phyloP scores from a whole-genome alignment of 306 rosid species.

The Acacia confusa region DNA sequence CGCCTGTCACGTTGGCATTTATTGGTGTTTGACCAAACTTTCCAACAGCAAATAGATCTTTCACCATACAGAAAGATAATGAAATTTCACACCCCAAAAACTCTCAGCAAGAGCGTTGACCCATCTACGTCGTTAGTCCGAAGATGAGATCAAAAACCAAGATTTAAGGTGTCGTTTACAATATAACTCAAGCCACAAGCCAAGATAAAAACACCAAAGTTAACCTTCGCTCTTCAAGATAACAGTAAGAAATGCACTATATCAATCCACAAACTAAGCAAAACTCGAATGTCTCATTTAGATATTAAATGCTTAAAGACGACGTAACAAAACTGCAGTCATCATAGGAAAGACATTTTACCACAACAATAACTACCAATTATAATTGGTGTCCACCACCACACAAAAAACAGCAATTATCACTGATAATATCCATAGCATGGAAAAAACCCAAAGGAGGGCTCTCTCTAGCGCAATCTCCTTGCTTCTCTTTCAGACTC shows the following conservation, averaged over 20 bases:
- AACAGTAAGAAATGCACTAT: neutral
- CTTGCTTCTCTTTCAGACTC: no score
- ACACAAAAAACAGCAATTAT: no score
- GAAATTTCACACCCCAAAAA: no score
- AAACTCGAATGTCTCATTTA: constrained; percentile 1
- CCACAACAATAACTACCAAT: no score
- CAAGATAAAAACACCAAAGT: neutral
- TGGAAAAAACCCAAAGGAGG: no score
- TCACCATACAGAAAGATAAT: no score
- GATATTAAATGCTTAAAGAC: neutral
- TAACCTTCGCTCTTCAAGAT: neutral
- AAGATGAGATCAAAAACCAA: neutral
- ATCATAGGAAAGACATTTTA: neutral
- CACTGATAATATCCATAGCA: no score
- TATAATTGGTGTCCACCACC: no score
- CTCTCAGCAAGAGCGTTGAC: no score
- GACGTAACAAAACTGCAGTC: constrained; percentile 9
- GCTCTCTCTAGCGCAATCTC: no score
- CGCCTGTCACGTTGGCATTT: neutral
- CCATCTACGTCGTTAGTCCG: neutral
- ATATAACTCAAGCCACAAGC: neutral
- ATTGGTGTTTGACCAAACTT: neutral
- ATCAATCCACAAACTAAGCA: neutral
- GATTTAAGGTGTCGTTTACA: neutral
- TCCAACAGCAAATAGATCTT: neutral